Percentiles rank a stretch among this genome's conserved stretches.
Evolutionary conservation across 352 stramenopile genomes (phyloP).

Genomic region (Pilasporangium apinafurcum): DNA sequence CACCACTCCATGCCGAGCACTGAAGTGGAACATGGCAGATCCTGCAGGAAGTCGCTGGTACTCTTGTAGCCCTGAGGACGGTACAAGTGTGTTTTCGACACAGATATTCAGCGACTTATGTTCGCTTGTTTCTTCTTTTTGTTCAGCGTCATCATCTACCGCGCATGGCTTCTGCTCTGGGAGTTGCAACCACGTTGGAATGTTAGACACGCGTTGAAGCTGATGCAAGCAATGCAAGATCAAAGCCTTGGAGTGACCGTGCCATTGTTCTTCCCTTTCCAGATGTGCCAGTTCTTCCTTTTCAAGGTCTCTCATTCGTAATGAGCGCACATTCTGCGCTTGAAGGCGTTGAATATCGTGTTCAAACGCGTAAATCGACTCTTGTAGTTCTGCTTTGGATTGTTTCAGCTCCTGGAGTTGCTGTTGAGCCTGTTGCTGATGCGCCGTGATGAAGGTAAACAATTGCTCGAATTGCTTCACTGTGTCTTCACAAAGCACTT

Average conservation of each 20-base stretch:
- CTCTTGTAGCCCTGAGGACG: background rate
- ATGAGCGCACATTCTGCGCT: conserved; percentile 27
- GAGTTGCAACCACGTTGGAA: conserved; percentile 29
- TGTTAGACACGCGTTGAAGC: conserved; percentile 8
- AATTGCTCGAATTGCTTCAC: conserved; percentile 11
- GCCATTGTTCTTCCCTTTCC: conserved; percentile 32
- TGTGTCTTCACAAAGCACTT: conserved; percentile 17
- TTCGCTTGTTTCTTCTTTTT: background rate
- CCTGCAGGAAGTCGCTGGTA: conserved; percentile 23
- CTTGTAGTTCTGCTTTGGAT: conserved; percentile 10
- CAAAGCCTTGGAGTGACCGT: conserved; percentile 38
- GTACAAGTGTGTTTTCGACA: background rate
- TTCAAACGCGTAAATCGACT: conserved; percentile 16
- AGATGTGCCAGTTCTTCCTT: conserved; percentile 20
- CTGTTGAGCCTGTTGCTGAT: conserved; percentile 4
- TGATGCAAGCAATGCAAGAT: conserved; percentile 19
- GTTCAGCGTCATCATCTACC: background rate
- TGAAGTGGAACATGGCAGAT: conserved; percentile 23
- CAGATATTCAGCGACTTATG: background rate
- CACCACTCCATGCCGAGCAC: conserved; percentile 15
- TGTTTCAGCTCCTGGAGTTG: conserved; percentile 15
- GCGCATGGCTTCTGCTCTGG: background rate
- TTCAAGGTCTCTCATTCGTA: conserved; percentile 22
- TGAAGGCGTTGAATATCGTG: conserved; percentile 27
- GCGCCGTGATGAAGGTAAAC: conserved; percentile 4